Conservation (phyloP, 768 basidiomycete species). For the Hericium coralloides region DNA sequence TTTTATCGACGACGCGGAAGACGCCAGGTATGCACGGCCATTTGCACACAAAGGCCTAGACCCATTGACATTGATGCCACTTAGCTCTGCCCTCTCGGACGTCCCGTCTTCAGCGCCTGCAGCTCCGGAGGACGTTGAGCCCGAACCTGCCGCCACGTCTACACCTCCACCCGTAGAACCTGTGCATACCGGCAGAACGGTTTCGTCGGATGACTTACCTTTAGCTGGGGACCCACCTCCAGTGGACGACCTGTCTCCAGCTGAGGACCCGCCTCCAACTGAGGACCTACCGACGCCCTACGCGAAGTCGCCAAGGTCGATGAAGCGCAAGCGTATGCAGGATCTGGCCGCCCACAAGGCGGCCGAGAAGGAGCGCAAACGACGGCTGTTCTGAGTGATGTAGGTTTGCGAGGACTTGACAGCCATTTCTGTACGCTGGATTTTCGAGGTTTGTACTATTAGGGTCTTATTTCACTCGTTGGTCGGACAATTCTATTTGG, state of each 20-base stretch:
- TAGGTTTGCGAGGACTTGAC: no score
- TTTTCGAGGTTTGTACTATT: no score
- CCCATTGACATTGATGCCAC: neutral
- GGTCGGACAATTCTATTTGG: no score
- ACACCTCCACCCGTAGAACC: neutral
- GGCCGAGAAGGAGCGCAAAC: no score
- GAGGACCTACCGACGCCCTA: neutral
- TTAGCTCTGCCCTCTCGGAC: neutral
- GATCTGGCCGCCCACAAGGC: neutral
- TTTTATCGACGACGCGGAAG: slow-evolving; percentile 24
- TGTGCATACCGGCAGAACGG: neutral
- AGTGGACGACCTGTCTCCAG: no score
- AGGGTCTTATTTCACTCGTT: no score
- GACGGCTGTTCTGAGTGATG: no score
- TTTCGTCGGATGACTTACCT: neutral
- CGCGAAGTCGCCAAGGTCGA: neutral
- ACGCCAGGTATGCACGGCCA: neutral
- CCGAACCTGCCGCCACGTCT: neutral
- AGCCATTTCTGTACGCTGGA: no score
- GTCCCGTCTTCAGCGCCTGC: neutral
- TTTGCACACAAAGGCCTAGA: neutral
- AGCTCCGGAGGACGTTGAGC: neutral
- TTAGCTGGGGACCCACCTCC: no score
- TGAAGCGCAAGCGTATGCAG: neutral
- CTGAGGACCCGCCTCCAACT: no score